A percentile compares a stretch with the other conserved stretches of the same genome.
Evolutionary conservation across 345 rosid genomes (phyloP).

Genomic region (Rhodamnia rubescens): DNA sequence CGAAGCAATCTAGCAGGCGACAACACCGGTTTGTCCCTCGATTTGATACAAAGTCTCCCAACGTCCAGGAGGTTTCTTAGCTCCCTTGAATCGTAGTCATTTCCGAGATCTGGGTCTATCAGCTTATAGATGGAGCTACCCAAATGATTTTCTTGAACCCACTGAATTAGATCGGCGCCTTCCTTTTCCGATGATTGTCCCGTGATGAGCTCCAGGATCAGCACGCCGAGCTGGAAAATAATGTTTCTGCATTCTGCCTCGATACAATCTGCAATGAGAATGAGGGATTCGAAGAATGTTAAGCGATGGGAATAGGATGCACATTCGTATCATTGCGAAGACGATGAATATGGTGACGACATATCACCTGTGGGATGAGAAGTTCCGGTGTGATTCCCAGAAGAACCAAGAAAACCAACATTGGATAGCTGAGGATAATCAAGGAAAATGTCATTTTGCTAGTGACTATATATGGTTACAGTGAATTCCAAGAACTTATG

Average conservation of each 20-base stretch:
- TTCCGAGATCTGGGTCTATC: conserved; percentile 89
- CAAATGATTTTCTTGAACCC: conserved; percentile 66
- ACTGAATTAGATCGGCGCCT: conserved; percentile 47
- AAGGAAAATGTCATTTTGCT: not conserved
- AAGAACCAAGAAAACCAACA: conserved; percentile 36
- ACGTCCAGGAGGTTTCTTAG: conserved; percentile 63
- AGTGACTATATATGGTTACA: not conserved
- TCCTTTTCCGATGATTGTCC: conserved; percentile 79
- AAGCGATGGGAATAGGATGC: not conserved
- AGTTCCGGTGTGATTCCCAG: conserved; percentile 10
- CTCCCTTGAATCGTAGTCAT: conserved; percentile 45
- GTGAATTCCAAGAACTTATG: not conserved
- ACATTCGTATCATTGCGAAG: not conserved
- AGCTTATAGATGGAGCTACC: conserved; percentile 59
- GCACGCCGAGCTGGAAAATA: conserved; percentile 77
- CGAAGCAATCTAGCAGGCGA: conserved; percentile 48
- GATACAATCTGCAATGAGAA: conserved; percentile 19
- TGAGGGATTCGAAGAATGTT: not conserved
- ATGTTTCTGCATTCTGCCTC: conserved; percentile 39
- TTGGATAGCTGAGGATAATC: conserved; percentile 45
- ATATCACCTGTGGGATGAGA: conserved; percentile 41
- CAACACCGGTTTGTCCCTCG: conserved; percentile 44
- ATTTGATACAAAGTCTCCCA: conserved; percentile 63
- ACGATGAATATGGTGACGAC: not conserved
- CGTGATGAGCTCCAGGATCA: conserved; percentile 75